These are phyloP conservation scores for Aspergillus tamarii DNA, from an alignment of 2,329 filamentous ascomycete species.

Conservation along the genomic window DNA sequence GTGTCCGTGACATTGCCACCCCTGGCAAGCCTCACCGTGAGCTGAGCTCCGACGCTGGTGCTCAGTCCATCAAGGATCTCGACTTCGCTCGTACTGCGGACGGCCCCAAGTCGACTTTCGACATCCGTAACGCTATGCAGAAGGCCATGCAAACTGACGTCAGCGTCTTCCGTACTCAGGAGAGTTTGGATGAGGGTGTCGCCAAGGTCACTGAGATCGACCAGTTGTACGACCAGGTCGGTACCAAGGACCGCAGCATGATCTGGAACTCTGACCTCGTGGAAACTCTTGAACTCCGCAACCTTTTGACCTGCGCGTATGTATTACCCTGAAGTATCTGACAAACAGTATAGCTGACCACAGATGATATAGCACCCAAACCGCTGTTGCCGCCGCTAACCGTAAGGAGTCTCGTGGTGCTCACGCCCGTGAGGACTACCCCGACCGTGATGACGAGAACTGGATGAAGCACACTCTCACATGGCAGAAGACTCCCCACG, in stretches of 20 bases:
- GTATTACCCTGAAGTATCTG: constrained; percentile 42
- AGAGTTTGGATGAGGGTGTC: constrained; percentile 91
- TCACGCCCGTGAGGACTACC: constrained; percentile 95
- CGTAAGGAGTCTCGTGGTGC: constrained; percentile 97
- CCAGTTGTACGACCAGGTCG: constrained; percentile 75
- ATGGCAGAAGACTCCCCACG: constrained; percentile 92
- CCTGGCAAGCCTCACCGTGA: constrained; percentile 81
- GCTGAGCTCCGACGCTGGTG: constrained; percentile 81
- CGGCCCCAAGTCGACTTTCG: constrained; percentile 83
- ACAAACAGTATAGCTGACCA: constrained; percentile 19
- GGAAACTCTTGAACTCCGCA: constrained; percentile 93
- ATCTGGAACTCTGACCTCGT: constrained; percentile 99
- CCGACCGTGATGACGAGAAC: constrained; percentile 89
- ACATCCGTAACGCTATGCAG: constrained; percentile 91
- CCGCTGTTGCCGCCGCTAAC: constrained; percentile 84
- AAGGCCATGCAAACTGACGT: constrained; percentile 98
- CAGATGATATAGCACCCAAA: constrained; percentile 69
- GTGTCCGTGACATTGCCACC: constrained; percentile 90
- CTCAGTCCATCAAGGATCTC: constrained; percentile 81
- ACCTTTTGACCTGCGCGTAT: constrained; percentile 94
- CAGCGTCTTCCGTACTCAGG: constrained; percentile 92
- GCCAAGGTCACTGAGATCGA: constrained; percentile 85
- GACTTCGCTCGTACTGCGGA: constrained; percentile 83
- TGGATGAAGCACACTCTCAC: constrained; percentile 99
- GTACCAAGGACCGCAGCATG: constrained; percentile 98